phyloP scores from a whole-genome alignment of 208 protist genomes.

The Leishmania guyanensis region DNA sequence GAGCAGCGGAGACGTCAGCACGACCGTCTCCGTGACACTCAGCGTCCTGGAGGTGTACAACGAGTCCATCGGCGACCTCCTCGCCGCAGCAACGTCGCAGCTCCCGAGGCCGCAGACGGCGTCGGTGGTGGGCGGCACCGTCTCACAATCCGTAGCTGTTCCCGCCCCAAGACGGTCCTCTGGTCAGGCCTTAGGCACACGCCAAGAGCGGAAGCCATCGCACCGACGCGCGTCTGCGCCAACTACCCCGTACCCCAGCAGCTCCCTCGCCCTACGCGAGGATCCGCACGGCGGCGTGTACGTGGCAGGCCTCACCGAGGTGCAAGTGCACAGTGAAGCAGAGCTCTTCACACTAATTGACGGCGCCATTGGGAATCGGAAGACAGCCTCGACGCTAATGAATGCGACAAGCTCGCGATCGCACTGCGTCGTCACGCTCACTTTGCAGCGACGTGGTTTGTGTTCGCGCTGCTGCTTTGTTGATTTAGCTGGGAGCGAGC shows the following conservation, averaged over 20 bases:
- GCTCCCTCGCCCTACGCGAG: constrained; percentile 81
- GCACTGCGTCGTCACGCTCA: constrained; percentile 94
- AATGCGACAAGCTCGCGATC: constrained; percentile 93
- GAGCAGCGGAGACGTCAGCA: background rate
- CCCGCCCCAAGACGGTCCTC: background rate
- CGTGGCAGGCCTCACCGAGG: constrained; percentile 76
- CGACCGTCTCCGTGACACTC: constrained; percentile 34
- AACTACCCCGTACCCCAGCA: background rate
- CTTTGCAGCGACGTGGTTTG: constrained; percentile 57
- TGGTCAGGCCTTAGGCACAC: background rate
- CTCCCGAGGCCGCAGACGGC: background rate
- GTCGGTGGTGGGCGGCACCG: background rate
- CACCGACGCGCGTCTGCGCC: constrained; percentile 4
- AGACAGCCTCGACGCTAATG: constrained; percentile 92
- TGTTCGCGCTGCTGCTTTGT: constrained; percentile 90
- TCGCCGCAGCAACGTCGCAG: constrained; percentile 22
- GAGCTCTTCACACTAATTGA: constrained; percentile 84
- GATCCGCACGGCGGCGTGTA: constrained; percentile 80
- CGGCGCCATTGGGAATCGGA: constrained; percentile 81
- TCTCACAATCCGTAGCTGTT: background rate
- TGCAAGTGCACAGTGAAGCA: constrained; percentile 55
- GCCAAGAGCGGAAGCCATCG: background rate
- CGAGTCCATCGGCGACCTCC: constrained; percentile 89
- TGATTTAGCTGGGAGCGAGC: constrained; percentile 95
- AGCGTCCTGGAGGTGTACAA: constrained; percentile 96